Evolutionary conservation across 208 protist species (phyloP), one percentile per base, ranked within the genome.

Genomic region (Leishmania major): DNA sequence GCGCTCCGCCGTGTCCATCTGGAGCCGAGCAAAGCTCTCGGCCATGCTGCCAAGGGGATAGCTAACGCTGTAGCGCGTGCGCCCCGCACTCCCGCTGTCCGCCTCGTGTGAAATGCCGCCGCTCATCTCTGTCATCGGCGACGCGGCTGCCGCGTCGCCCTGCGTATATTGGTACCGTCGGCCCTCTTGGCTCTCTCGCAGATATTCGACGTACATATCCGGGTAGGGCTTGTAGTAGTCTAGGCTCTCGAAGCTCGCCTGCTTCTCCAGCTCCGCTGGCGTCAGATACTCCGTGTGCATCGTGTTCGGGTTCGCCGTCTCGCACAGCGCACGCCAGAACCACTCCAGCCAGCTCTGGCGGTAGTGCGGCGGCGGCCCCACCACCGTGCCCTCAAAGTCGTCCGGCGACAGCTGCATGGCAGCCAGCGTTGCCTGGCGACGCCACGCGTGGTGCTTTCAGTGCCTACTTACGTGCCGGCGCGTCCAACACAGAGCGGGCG

Each of bases 161-260:
- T 62, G 73, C 28, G 69, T 40, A 72, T 87, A 80, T 47, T 78
- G 81, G 55, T 81, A 75, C n/a, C 22, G 60, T 0, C 80, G 72
- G 28, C 37, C 37, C 35, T 75, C 11, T 57, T 90, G 80, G 31
- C 82, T 79, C 60, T 90, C 82, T 25, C 94, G 89, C 35, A 97
- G 81, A 77, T 95, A 89, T 37, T 84, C 81, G 76, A 97, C 90
- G 84, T 97, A 97, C 87, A 95, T 94, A 70, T 90, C 82, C 1
- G 92, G 88, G 85, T 97, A 97, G 13, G 91, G 79, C 75, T 93
- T 95, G 79, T 96, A 91, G 78, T 96, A 97, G 83, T 97, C 92
- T 2, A 96, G 82, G 62, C 92, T 95, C 62, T 97, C 94, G 86
- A 94, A 97, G 77, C 84, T 90, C 17, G 91, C 85, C 71, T 95